phyloP scores from a whole-genome alignment of 768 basidiomycete genomes.

The Lentinula aciculospora region DNA sequence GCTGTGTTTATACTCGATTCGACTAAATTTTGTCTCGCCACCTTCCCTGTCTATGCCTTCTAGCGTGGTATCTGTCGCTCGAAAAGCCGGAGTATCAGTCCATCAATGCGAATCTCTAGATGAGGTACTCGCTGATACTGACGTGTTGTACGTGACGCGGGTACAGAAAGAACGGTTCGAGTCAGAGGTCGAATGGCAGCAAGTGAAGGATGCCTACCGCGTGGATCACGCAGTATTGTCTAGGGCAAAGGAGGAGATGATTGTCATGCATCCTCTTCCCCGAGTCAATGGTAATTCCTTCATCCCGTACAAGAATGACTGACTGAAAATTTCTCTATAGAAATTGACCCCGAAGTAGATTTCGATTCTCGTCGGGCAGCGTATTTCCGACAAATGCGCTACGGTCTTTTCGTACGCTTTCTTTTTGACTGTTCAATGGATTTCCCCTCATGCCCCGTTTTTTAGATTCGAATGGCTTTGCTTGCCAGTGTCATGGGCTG shows the following conservation, averaged over 20 bases:
- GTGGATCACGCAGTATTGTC: constrained; percentile 93
- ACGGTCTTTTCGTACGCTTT: constrained; percentile 89
- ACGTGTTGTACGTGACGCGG: constrained; percentile 95
- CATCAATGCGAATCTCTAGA: constrained; percentile 84
- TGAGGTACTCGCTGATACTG: constrained; percentile 86
- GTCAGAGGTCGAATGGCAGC: constrained; percentile 76
- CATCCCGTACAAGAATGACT: neutral
- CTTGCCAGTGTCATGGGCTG: constrained; percentile 54
- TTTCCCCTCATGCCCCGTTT: neutral
- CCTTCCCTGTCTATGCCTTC: constrained; percentile 84
- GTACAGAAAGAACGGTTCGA: constrained; percentile 94
- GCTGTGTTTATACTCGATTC: constrained; percentile 87
- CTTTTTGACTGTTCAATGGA: neutral
- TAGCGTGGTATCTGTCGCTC: constrained; percentile 74
- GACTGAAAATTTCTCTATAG: constrained; percentile 32
- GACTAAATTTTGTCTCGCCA: constrained; percentile 94
- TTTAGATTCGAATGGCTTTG: constrained; percentile 76
- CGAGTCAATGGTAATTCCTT: constrained; percentile 73
- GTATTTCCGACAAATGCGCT: constrained; percentile 98
- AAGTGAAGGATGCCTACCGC: constrained; percentile 88
- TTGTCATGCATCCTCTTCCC: constrained; percentile 99
- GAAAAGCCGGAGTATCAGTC: constrained; percentile 77
- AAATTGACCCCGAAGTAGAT: constrained; percentile 98
- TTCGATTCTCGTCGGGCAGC: constrained; percentile 91
- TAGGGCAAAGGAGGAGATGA: constrained; percentile 93